A percentile compares a stretch with the other conserved stretches of the same genome.
Conservation (phyloP, 768 basidiomycete species). For the Holtermannia corniformis region DNA sequence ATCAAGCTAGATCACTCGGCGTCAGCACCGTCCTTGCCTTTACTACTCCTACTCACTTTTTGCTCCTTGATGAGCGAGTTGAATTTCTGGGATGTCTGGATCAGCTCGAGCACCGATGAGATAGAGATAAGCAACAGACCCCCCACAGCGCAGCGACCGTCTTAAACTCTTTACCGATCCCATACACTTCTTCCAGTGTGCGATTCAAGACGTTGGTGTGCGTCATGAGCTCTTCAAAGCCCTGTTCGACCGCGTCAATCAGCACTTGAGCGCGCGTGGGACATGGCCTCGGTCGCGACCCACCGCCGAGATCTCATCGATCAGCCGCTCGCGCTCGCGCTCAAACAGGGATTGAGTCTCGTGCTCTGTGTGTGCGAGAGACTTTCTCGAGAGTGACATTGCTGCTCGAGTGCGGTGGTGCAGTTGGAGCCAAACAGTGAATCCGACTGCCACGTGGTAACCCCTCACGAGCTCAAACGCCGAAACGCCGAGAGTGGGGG, state of each 20-base stretch:
- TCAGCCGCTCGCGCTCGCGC: slow-evolving; percentile 28
- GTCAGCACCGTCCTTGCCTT: neutral
- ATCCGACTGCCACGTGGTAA: too few species aligned
- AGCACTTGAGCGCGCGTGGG: neutral
- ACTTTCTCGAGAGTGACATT: neutral
- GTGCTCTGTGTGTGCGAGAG: neutral
- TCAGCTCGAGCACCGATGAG: neutral
- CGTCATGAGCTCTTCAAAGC: slow-evolving; percentile 77
- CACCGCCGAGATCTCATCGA: slow-evolving; percentile 37
- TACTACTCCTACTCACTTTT: slow-evolving; percentile 16
- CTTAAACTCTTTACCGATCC: slow-evolving; percentile 85
- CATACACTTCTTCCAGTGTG: slow-evolving; percentile 82
- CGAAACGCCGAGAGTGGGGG: too few species aligned
- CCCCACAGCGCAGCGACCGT: slow-evolving; percentile 80
- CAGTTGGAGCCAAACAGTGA: neutral
- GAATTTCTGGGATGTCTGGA: slow-evolving; percentile 21
- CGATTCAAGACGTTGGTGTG: slow-evolving; percentile 78
- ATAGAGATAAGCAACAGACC: slow-evolving; percentile 16
- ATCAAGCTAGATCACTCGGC: neutral
- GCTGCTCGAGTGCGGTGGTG: neutral
- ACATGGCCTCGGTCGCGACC: slow-evolving; percentile 1
- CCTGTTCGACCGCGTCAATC: slow-evolving; percentile 44
- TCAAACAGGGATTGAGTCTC: slow-evolving; percentile 30
- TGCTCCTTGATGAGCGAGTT: slow-evolving; percentile 36
- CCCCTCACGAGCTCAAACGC: too few species aligned